Percentiles rank a stretch among this genome's conserved stretches.
These are phyloP conservation scores for Cordyceps cicadae DNA, from an alignment of 2,329 filamentous ascomycete species.

Conservation along the genomic window DNA sequence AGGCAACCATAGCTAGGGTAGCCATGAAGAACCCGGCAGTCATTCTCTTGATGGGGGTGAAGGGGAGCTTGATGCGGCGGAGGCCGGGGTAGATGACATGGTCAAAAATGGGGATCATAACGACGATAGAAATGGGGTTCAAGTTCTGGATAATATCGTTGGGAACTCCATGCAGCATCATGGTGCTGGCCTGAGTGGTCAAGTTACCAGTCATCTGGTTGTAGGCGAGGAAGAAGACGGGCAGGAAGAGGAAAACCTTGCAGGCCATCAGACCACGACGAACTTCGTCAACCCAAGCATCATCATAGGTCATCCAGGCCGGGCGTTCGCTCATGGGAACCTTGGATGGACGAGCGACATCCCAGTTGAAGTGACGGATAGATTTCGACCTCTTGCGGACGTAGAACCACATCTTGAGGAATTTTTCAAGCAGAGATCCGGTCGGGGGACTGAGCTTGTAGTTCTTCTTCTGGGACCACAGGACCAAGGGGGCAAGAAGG, in stretches of 20 bases:
- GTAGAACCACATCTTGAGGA: slow-evolving; percentile 50
- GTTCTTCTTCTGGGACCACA: slow-evolving; percentile 49
- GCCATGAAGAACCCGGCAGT: slow-evolving; percentile 60
- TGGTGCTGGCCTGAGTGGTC: slow-evolving; percentile 55
- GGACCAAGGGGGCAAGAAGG: slow-evolving; percentile 51
- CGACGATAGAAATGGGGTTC: slow-evolving; percentile 65
- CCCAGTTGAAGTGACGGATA: slow-evolving; percentile 58
- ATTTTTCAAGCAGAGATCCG: slow-evolving; percentile 63
- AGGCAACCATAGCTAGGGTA: slow-evolving; percentile 51
- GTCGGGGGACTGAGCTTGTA: slow-evolving; percentile 59
- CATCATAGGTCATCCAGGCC: slow-evolving; percentile 72
- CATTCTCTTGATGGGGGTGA: slow-evolving; percentile 72
- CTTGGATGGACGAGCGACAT: slow-evolving; percentile 58
- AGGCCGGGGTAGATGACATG: slow-evolving; percentile 60
- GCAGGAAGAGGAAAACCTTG: slow-evolving; percentile 63
- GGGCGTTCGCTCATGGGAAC: slow-evolving; percentile 50
- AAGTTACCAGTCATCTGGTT: slow-evolving; percentile 55
- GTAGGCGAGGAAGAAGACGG: slow-evolving; percentile 53
- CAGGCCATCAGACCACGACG: slow-evolving; percentile 61
- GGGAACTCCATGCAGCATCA: slow-evolving; percentile 62
- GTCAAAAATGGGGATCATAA: slow-evolving; percentile 67
- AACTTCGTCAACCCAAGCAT: slow-evolving; percentile 75
- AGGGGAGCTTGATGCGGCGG: slow-evolving; percentile 53
- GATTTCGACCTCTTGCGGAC: slow-evolving; percentile 58
- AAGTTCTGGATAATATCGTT: slow-evolving; percentile 73